Percentiles rank a stretch among this genome's conserved stretches.
These are phyloP conservation scores for Trypanosoma boissoni DNA, from an alignment of 208 protist genomes.

Conservation along the genomic window DNA sequence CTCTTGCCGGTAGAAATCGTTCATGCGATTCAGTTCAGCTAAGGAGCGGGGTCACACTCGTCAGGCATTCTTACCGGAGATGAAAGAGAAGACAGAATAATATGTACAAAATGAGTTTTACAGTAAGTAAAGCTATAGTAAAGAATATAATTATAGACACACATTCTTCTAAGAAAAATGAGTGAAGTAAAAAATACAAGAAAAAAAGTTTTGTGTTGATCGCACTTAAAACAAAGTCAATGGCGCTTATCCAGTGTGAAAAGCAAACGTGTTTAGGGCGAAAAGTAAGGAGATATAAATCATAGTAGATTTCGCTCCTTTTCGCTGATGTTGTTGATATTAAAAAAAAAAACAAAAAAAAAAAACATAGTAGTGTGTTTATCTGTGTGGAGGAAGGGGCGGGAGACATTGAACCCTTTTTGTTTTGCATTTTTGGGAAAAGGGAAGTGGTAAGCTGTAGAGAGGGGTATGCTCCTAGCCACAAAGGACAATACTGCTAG, in stretches of 20 bases:
- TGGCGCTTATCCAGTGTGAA: background rate
- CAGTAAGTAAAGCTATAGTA: background rate
- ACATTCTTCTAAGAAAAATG: no score
- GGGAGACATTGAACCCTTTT: no score
- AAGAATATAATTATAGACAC: background rate
- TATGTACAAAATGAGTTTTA: background rate
- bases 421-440: background rate
- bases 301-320: no score
- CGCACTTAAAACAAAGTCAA: background rate
- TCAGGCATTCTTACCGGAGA: background rate
- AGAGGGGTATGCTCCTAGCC: background rate
- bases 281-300: background rate
- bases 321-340: no score
- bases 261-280: no score
- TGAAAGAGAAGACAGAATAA: background rate
- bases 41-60: background rate
- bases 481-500: background rate
- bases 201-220: background rate
- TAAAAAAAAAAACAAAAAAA: conserved; percentile 9
- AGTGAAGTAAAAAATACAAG: background rate
- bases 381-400: background rate
- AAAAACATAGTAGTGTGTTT: background rate
- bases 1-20: background rate
- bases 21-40: background rate
- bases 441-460: background rate